A percentile compares a stretch with the other conserved stretches of the same genome.
phyloP scores from a whole-genome alignment of 352 stramenopile species.

The Blastocystis sp. region DNA sequence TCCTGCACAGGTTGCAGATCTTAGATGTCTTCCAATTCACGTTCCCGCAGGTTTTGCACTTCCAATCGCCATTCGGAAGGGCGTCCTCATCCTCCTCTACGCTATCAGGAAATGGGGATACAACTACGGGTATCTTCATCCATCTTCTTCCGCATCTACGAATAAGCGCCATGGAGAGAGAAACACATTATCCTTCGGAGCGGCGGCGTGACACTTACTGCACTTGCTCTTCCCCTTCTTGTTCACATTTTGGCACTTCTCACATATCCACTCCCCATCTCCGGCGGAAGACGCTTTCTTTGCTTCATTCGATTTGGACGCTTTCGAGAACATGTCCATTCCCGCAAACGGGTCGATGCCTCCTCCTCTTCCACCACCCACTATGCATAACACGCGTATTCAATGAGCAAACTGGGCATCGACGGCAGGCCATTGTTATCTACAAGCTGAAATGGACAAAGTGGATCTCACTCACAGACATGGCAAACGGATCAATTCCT shows the following conservation, averaged over 20 bases:
- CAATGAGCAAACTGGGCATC: background rate
- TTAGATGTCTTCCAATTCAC: constrained; percentile 29
- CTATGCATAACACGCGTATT: background rate
- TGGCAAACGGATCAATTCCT: constrained; percentile 35
- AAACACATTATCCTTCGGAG: background rate
- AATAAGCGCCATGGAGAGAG: background rate
- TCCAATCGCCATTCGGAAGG: constrained; percentile 11
- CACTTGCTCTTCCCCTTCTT: background rate
- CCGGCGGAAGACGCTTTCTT: background rate
- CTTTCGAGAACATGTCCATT: background rate
- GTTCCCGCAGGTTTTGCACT: constrained; percentile 27
- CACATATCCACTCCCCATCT: constrained; percentile 2
- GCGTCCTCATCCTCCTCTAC: background rate
- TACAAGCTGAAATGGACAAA: background rate
- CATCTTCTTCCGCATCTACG: background rate
- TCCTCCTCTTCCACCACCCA: constrained; percentile 21
- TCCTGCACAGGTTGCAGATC: constrained; percentile 3
- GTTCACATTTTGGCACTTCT: constrained; percentile 21
- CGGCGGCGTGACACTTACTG: background rate
- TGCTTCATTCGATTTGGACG: background rate
- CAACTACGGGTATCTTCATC: background rate
- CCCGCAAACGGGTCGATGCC: constrained; percentile 39
- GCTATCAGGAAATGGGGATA: background rate
- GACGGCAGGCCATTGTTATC: background rate
- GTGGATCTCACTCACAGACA: background rate